These are phyloP conservation scores for Physcomitrellopsis africana DNA, from an alignment of 225 moss, liverwort and hornwort genomes.

Conservation along the genomic window DNA sequence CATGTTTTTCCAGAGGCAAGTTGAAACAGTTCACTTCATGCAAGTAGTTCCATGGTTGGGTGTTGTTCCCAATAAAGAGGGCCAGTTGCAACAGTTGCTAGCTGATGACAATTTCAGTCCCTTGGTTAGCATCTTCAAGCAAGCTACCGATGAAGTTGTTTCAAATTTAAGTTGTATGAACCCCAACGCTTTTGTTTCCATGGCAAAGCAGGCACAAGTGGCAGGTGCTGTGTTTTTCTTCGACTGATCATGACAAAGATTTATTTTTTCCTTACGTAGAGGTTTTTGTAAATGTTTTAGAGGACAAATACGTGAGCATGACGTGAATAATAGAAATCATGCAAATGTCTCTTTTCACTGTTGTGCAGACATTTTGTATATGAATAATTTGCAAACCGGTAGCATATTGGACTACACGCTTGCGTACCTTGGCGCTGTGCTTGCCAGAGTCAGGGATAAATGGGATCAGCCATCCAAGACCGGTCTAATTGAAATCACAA, in stretches of 20 bases:
- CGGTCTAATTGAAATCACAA: conserved; percentile 96
- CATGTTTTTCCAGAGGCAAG: conserved; percentile 72
- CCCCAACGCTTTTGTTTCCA: conserved; percentile 77
- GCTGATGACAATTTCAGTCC: conserved; percentile 94
- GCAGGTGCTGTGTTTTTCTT: conserved; percentile 62
- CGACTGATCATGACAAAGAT: conserved; percentile 14
- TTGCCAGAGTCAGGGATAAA: conserved; percentile 87
- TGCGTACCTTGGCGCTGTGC: conserved; percentile 94
- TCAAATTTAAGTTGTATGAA: conserved; percentile 57
- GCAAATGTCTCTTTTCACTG: conserved; percentile 14
- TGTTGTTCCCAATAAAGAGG: conserved; percentile 96
- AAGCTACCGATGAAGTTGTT: conserved; percentile 73
- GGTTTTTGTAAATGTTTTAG: background rate
- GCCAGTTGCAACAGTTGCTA: conserved; percentile 91
- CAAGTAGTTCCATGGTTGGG: conserved; percentile 99
- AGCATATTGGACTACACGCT: conserved; percentile 96
- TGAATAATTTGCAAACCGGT: conserved; percentile 98
- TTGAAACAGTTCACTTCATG: conserved; percentile 96
- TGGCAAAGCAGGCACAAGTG: conserved; percentile 98
- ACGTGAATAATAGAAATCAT: conserved; percentile 4
- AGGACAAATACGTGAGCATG: conserved; percentile 9
- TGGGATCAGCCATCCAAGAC: conserved; percentile 94
- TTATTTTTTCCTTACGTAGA: background rate
- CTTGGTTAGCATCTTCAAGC: conserved; percentile 91
- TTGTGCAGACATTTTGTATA: conserved; percentile 89